phyloP scores from a whole-genome alignment of 768 basidiomycete species.

The Cyclocybe aegerita region DNA sequence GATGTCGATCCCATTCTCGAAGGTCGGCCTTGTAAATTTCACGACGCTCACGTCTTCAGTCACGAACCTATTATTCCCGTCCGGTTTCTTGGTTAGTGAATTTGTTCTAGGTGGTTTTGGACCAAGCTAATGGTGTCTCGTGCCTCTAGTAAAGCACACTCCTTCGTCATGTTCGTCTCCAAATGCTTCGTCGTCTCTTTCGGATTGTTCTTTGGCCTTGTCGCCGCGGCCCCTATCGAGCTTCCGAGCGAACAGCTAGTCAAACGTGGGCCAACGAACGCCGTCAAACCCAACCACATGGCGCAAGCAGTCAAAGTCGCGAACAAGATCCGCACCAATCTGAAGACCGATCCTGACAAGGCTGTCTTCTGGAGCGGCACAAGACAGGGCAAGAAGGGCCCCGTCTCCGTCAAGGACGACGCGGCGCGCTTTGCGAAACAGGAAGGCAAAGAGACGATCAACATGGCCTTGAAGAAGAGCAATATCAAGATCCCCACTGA shows the following conservation, averaged over 20 bases:
- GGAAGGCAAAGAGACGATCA: constrained; percentile 1
- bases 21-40: no score
- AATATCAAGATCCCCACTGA: constrained; percentile 2
- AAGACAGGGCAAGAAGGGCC: neutral
- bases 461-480: neutral
- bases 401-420: constrained; percentile 1
- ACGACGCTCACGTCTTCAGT: no score
- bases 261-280: neutral
- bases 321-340: neutral
- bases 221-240: neutral
- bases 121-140: no score
- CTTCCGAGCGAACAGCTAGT: neutral
- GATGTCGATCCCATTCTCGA: no score
- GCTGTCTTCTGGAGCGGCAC: constrained; percentile 14
- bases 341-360: constrained; percentile 3
- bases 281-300: neutral
- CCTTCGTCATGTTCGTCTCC: no score
- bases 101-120: no score
- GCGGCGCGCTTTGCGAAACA: constrained; percentile 1
- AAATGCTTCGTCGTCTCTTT: neutral
- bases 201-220: neutral
- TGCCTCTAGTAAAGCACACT: no score
- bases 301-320: neutral
- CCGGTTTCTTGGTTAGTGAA: no score
- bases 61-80: no score